Evolutionary conservation across 2,329 filamentous ascomycete species (phyloP), one percentile per base, ranked within the genome.

Genomic region (Alternaria ventricosa): DNA sequence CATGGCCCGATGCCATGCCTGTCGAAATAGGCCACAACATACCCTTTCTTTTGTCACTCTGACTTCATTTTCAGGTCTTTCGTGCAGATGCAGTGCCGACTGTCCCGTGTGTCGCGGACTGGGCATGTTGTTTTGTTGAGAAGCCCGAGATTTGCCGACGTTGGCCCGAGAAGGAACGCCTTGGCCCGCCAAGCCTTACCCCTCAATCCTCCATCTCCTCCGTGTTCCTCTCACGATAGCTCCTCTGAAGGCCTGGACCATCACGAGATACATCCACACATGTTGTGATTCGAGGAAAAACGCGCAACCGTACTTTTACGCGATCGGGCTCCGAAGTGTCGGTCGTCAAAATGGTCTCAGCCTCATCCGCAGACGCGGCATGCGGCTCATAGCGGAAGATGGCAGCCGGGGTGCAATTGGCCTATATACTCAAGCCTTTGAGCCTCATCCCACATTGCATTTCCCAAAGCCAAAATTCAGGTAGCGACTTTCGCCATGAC

Each of bases 201-300:
- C 57, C 57, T 60, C 57, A 60, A 15, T 27, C 11, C 44, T 43
- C 33, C 28, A 60, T 49, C n/a, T 47, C 25, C 33, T 50, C 57
- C 43, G 30, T 28, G 30, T 27, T 22, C 20, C 27, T 33, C 20
- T 46, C 22, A 23, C 27, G 57, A 60, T 44, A 60, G 23, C 57
- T 23, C 22, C 49, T 13, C 49, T n/a, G 22, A 43, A 13, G 22
- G 27, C 33, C 43, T 43, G 23, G 33, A 33, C 18, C 43, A 53
- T 49, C 28, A 55, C 28, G n/a, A 13, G 41, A n/a, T 56, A 10
- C 51, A 13, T 18, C 30, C 9, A 33, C 27, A 27, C 22, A 25
- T 33, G 22, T 25, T 36, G 5, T 56, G 51, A 60, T 56, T 60
- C 55, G 57, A 60, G 57, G 57, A 46, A 60, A 60, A 60, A 56